A percentile compares a stretch with the other conserved stretches of the same genome.
Conservation (phyloP, 1,139 yeast genomes). For the Blastobotrys ciferrii region DNA sequence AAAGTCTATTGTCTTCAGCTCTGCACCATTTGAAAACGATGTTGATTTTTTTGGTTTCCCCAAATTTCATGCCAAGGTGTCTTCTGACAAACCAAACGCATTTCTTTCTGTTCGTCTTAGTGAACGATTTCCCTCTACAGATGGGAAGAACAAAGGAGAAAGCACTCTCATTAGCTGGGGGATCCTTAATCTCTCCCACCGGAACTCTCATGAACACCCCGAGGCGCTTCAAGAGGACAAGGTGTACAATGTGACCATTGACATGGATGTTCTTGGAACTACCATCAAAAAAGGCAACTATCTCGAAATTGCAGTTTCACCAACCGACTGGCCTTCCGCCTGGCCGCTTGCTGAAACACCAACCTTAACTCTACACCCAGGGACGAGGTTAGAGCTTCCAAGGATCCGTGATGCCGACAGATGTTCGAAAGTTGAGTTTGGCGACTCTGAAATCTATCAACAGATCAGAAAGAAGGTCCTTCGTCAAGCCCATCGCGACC, state of each 20-base stretch:
- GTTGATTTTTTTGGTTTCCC: conserved; percentile 41
- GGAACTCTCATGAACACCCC: conserved; percentile 43
- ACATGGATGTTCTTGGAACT: conserved; percentile 36
- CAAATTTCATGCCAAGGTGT: conserved; percentile 31
- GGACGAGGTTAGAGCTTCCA: not conserved
- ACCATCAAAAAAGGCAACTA: conserved; percentile 1
- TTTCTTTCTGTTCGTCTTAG: conserved; percentile 40
- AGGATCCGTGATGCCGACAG: not conserved
- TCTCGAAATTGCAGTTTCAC: conserved; percentile 3
- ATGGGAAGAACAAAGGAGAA: conserved; percentile 28
- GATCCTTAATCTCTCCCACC: conserved; percentile 42
- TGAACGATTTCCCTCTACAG: conserved; percentile 36
- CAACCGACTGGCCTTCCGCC: conserved; percentile 11
- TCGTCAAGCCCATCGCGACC: conserved; percentile 6
- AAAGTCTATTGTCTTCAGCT: conserved; percentile 40
- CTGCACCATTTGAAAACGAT: conserved; percentile 29
- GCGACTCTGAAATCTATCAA: conserved; percentile 8
- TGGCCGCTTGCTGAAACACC: conserved; percentile 13
- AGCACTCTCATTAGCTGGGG: conserved; percentile 44
- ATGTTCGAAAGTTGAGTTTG: conserved; percentile 3
- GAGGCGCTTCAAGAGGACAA: conserved; percentile 33
- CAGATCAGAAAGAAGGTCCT: conserved; percentile 6
- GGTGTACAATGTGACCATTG: conserved; percentile 36
- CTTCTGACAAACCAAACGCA: conserved; percentile 40
- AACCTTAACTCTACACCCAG: conserved; percentile 7